phyloP scores from a whole-genome alignment of 148 eudicot species.

The Arbutus unedo region DNA sequence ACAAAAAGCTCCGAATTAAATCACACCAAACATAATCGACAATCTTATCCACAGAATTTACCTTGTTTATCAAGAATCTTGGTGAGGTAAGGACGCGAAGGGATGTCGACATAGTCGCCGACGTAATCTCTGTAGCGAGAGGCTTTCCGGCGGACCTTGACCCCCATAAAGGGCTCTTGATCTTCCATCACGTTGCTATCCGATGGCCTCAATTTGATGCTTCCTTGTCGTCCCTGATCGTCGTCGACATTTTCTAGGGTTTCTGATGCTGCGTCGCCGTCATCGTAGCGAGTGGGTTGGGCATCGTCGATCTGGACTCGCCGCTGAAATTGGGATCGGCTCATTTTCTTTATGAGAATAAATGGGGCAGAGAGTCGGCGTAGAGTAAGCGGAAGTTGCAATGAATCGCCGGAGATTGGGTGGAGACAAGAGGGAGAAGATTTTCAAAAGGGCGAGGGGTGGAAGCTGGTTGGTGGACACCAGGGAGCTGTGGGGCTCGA shows the following conservation, averaged over 20 bases:
- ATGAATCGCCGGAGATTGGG: background rate
- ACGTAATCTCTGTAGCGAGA: constrained; percentile 44
- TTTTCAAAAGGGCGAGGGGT: background rate
- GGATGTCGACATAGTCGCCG: constrained; percentile 74
- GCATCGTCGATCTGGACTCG: constrained; percentile 36
- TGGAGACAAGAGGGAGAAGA: background rate
- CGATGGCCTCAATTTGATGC: constrained; percentile 22
- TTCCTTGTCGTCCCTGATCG: constrained; percentile 18
- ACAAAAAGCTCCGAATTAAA: background rate
- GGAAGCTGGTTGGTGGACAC: background rate
- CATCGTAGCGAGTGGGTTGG: constrained; percentile 22
- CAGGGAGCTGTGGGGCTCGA: too few species aligned
- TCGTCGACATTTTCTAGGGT: constrained; percentile 18
- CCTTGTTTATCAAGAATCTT: constrained; percentile 90
- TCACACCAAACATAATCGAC: background rate
- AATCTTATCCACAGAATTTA: background rate
- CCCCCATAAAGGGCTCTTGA: constrained; percentile 73
- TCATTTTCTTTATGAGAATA: constrained; percentile 11
- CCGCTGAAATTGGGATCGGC: constrained; percentile 24
- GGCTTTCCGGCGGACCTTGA: constrained; percentile 60
- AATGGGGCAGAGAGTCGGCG: background rate
- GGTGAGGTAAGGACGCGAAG: constrained; percentile 54
- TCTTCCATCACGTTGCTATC: constrained; percentile 33
- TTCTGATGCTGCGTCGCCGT: constrained; percentile 18
- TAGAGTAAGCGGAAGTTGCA: background rate